phyloP scores from a whole-genome alignment of 371 early-diverging fungal species.

The Lichtheimia ramosa region DNA sequence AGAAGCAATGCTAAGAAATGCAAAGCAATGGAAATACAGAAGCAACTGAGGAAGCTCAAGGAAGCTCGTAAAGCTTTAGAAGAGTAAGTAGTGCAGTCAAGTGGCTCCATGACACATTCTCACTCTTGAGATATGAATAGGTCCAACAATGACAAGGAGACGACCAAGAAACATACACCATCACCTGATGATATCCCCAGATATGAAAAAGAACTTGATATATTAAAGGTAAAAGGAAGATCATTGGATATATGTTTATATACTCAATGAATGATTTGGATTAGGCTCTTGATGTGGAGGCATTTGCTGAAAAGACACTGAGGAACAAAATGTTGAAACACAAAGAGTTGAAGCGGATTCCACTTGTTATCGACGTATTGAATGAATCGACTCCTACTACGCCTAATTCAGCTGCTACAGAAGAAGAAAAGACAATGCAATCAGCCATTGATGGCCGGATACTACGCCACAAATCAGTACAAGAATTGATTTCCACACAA shows the following conservation, averaged over 20 bases:
- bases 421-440: conserved; percentile 7
- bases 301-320: conserved; percentile 30
- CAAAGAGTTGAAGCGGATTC: conserved; percentile 22
- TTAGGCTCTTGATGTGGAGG: conserved; percentile 36
- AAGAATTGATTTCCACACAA: conserved; percentile 18
- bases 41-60: conserved; percentile 33
- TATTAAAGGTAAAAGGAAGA: conserved; percentile 26
- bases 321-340: conserved; percentile 31
- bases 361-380: not conserved
- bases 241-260: not conserved
- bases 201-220: conserved; percentile 33
- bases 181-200: conserved; percentile 23
- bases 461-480: conserved; percentile 23
- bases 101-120: no score
- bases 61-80: conserved; percentile 20
- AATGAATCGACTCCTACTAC: not conserved
- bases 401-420: conserved; percentile 10
- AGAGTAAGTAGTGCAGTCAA: conserved; percentile 1
- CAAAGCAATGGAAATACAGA: conserved; percentile 31
- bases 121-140: no score
- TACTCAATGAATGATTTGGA: not conserved
- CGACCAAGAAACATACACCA: conserved; percentile 12
- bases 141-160: not conserved
- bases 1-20: conserved; percentile 33
- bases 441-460: conserved; percentile 34